phyloP scores from a whole-genome alignment of 1,284 basidiomycete genomes.

The Veloboletus limbatus region DNA sequence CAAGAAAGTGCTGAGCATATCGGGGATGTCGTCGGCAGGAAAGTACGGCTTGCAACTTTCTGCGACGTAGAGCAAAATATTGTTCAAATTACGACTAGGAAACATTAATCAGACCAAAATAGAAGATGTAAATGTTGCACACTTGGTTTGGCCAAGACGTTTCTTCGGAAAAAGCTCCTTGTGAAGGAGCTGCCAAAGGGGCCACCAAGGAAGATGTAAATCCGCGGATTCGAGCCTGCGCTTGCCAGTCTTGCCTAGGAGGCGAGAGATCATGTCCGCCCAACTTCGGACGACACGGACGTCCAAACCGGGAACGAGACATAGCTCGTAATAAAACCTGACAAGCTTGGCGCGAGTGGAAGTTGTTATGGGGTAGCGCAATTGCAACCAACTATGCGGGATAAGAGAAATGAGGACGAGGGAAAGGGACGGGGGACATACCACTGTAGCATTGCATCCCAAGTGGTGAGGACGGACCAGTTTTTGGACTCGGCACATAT shows the following conservation, averaged over 20 bases:
- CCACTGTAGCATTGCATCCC: constrained; percentile 75
- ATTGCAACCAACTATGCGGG: constrained; percentile 67
- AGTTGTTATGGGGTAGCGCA: constrained; percentile 79
- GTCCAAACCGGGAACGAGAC: constrained; percentile 74
- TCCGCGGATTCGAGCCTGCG: constrained; percentile 54
- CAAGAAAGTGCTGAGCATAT: constrained; percentile 85
- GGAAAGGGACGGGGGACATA: constrained; percentile 33
- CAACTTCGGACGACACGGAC: constrained; percentile 57
- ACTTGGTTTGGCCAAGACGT: constrained; percentile 35
- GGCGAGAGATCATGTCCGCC: constrained; percentile 53
- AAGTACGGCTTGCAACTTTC: constrained; percentile 86
- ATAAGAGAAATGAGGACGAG: constrained; percentile 6
- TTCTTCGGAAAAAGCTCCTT: constrained; percentile 65
- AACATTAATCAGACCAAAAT: constrained; percentile 10
- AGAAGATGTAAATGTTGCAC: constrained; percentile 46
- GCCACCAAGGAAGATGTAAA: constrained; percentile 59
- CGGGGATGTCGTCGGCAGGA: constrained; percentile 82
- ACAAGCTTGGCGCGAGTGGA: constrained; percentile 76
- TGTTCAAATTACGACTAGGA: constrained; percentile 31
- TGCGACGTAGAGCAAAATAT: constrained; percentile 60
- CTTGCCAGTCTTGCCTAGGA: constrained; percentile 39
- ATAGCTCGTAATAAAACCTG: constrained; percentile 81
- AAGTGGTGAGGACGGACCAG: constrained; percentile 65
- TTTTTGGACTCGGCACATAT: constrained; percentile 77
- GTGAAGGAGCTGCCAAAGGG: constrained; percentile 57